Percentiles rank a stretch among this genome's conserved stretches.
Evolutionary conservation across 768 basidiomycete species (phyloP).

Genomic region (Stropharia rugosoannulata): DNA sequence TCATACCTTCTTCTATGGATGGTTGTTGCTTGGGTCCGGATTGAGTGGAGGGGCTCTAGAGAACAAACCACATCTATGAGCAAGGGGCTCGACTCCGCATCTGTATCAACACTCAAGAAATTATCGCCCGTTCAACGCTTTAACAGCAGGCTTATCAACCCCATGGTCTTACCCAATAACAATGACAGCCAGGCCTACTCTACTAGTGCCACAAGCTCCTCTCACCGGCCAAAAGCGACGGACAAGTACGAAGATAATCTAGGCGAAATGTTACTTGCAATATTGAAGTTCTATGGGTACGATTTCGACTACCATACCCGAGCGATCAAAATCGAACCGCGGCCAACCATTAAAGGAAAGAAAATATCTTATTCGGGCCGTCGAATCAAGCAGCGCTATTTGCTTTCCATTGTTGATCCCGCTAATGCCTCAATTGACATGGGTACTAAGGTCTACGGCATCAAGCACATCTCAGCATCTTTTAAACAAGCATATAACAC

Average conservation of each 20-base stretch:
- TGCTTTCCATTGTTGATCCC: constrained; percentile 23
- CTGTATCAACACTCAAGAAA: too few relatives aligned
- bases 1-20: constrained; percentile 27
- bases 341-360: constrained; percentile 12
- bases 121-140: too few relatives aligned
- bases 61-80: too few relatives aligned
- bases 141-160: too few relatives aligned
- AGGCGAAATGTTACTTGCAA: constrained; percentile 16
- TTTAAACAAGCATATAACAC: constrained; percentile 18
- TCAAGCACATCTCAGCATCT: constrained; percentile 22
- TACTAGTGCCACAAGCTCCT: too few relatives aligned
- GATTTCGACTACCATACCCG: constrained; percentile 18
- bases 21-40: constrained; percentile 26
- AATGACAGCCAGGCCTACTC: too few relatives aligned
- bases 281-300: constrained; percentile 24
- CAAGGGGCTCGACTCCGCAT: too few relatives aligned
- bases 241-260: constrained; percentile 2
- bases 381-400: constrained; percentile 11
- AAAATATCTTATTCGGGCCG: constrained; percentile 4
- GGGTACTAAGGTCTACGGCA: constrained; percentile 24
- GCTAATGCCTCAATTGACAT: constrained; percentile 19
- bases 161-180: too few relatives aligned
- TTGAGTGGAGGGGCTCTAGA: constrained; percentile 16
- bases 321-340: constrained; percentile 19
- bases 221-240: too few relatives aligned